phyloP scores from a whole-genome alignment of 2,329 filamentous ascomycete species.

The Fusarium napiforme region DNA sequence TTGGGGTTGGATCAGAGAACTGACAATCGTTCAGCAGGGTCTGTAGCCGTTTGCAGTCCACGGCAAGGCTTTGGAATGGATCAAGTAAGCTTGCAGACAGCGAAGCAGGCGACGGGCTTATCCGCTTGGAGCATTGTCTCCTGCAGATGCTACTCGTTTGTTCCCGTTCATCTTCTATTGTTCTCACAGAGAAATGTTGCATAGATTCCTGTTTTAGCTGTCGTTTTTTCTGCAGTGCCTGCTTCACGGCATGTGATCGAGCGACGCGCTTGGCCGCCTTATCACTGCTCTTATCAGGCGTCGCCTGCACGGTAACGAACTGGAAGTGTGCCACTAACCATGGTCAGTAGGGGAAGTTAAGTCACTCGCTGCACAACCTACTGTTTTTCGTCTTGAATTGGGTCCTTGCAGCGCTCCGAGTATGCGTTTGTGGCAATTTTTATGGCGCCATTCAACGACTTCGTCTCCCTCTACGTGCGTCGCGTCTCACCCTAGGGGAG shows the following conservation, averaged over 20 bases:
- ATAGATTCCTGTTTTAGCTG: background rate
- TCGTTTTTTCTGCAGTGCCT: slow-evolving; percentile 27
- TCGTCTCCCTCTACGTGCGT: no score
- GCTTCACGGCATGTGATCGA: slow-evolving; percentile 35
- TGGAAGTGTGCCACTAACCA: slow-evolving; percentile 24
- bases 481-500: background rate
- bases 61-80: slow-evolving; percentile 29
- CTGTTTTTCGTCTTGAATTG: accelerated
- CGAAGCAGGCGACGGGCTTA: accelerated
- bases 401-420: background rate
- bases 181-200: slow-evolving; percentile 16
- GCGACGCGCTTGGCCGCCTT: slow-evolving; percentile 13
- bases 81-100: background rate
- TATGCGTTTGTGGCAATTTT: background rate
- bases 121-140: accelerated
- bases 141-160: accelerated
- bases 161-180: background rate
- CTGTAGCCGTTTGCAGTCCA: slow-evolving; percentile 19
- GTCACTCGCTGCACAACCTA: background rate
- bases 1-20: background rate
- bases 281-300: background rate
- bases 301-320: slow-evolving; percentile 21
- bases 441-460: background rate
- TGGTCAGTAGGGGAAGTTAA: background rate
- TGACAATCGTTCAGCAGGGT: slow-evolving; percentile 15